These are phyloP conservation scores for Gentiana dahurica DNA, from an alignment of 257 asterid genomes.

Conservation along the genomic window DNA sequence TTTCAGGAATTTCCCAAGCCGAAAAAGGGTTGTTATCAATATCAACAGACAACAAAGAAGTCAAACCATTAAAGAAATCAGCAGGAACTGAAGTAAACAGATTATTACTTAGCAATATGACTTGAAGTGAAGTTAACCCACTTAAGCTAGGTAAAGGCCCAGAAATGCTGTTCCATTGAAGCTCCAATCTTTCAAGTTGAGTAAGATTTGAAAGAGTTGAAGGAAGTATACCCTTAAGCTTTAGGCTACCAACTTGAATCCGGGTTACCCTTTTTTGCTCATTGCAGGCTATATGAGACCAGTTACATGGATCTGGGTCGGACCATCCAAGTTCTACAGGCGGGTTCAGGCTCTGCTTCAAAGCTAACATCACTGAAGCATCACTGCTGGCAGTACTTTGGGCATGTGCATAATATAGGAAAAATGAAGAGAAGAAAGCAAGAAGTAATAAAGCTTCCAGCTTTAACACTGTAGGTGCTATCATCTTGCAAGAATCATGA, in stretches of 20 bases:
- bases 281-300: slow-evolving; percentile 53
- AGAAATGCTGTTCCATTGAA: slow-evolving; percentile 73
- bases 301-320: slow-evolving; percentile 82
- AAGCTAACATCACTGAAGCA: slow-evolving; percentile 57
- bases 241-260: slow-evolving; percentile 70
- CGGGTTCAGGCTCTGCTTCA: slow-evolving; percentile 53
- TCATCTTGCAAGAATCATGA: slow-evolving; percentile 20
- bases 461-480: slow-evolving; percentile 22
- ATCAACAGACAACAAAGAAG: slow-evolving; percentile 66
- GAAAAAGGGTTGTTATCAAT: slow-evolving; percentile 62
- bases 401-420: slow-evolving; percentile 21
- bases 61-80: slow-evolving; percentile 72
- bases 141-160: slow-evolving; percentile 74
- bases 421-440: slow-evolving; percentile 20
- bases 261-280: slow-evolving; percentile 57
- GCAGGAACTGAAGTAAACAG: slow-evolving; percentile 53
- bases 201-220: slow-evolving; percentile 44
- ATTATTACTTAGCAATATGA: slow-evolving; percentile 61
- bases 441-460: slow-evolving; percentile 29
- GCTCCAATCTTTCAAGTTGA: slow-evolving; percentile 64
- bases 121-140: slow-evolving; percentile 53
- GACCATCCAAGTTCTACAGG: slow-evolving; percentile 49
- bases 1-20: slow-evolving; percentile 58
- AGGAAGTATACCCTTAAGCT: slow-evolving; percentile 69
- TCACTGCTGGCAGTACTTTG: slow-evolving; percentile 23